Evolutionary conservation across 805 yeast species (phyloP).

Genomic region (Lipomyces yamanashiensis): DNA sequence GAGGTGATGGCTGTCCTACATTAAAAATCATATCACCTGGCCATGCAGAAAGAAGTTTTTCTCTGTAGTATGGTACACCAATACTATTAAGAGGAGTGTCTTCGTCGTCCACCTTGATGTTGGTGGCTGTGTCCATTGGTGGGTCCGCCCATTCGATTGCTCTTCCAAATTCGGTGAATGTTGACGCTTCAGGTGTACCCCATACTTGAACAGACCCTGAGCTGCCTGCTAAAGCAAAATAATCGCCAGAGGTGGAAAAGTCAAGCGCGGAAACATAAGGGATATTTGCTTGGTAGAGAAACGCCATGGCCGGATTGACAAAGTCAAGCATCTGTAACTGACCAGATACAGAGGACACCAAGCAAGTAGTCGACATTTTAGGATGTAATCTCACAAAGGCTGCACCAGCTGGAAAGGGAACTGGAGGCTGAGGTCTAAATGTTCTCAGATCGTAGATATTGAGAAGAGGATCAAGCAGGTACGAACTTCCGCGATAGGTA

Average conservation of each 20-base stretch:
- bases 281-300: conserved; percentile 66
- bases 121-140: conserved; percentile 10
- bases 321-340: conserved; percentile 85
- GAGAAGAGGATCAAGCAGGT: conserved; percentile 76
- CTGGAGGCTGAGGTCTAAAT: conserved; percentile 72
- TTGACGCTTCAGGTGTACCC: conserved; percentile 57
- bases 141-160: conserved; percentile 64
- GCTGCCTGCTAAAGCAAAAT: conserved; percentile 69
- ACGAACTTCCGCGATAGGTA: conserved; percentile 53
- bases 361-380: conserved; percentile 72
- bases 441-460: conserved; percentile 78
- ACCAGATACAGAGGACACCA: conserved; percentile 76
- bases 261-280: conserved; percentile 57
- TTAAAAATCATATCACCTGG: conserved; percentile 65
- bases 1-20: conserved; percentile 63
- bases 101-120: conserved; percentile 24
- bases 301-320: conserved; percentile 71
- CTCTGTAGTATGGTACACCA: conserved; percentile 87
- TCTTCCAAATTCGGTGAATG: conserved; percentile 50
- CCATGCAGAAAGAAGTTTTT: conserved; percentile 79
- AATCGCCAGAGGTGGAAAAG: conserved; percentile 74
- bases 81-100: conserved; percentile 64
- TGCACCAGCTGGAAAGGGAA: conserved; percentile 90
- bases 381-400: conserved; percentile 85
- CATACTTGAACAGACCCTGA: conserved; percentile 68